Evolutionary conservation across 2,329 filamentous ascomycete species (phyloP), one percentile per base, ranked within the genome.

Genomic region (Venturia effusa): DNA sequence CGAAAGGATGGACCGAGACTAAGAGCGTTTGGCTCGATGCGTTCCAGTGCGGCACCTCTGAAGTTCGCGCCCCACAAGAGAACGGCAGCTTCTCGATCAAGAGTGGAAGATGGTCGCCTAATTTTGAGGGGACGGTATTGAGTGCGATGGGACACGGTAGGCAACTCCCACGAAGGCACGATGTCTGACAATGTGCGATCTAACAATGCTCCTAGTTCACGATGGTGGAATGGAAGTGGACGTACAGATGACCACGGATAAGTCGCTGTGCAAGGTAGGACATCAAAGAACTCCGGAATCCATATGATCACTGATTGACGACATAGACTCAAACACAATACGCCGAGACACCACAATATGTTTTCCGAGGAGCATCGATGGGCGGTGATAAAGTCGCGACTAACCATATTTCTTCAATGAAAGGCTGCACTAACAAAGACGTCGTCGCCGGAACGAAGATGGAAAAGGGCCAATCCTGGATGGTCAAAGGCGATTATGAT

Each of bases 11-110:
- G 55, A 39, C 22, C 17, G 40, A 64, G 22, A 34, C 41, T 13
- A 61, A 62, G 55, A 30, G 32, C 8, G 62, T 64, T 13, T 64
- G 62, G 62, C 37, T 64, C 59, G 62, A 64, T 32, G 62, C 57
- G 3, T 27, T 65, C 34, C n/a, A 62, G 13, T 64, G 62, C 62
- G 62, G 62, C 4, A 41, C 57, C 10, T 62, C 55, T 19, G 62
- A 64, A 55, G 57, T 64, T 4, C 24, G 24, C 4, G 22, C 62
- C 11, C 54, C 62, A 32, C 10, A 30, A 24, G 24, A 64, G 40
- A 62, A 41, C 11, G 62, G 62, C 15, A 40, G 22, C 19, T 64
- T 64, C 37, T 27, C 30, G 17, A 39, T 64, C 4, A 5, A 61
- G 19, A 48, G 24, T 8, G 24, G 30, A 40, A 61, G 61, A 24